These are phyloP conservation scores for Cryptococcus depauperatus DNA, from an alignment of 1,284 basidiomycete genomes.

Conservation along the genomic window DNA sequence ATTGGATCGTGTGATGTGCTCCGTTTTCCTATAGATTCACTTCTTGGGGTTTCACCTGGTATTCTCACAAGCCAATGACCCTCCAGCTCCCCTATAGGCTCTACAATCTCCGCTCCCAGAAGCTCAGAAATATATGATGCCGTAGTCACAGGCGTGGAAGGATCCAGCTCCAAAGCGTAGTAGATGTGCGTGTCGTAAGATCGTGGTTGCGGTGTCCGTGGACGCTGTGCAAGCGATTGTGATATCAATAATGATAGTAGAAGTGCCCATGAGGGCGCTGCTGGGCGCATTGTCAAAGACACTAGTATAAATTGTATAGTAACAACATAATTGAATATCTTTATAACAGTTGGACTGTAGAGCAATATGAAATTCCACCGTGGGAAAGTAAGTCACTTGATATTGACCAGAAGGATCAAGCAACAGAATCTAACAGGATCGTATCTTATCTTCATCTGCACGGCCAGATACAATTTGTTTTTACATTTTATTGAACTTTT, in stretches of 20 bases:
- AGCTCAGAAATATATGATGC: constrained; percentile 48
- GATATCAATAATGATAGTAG: constrained; percentile 14
- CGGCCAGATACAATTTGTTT: too few species aligned
- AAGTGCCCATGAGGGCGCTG: constrained; percentile 11
- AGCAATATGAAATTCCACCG: too few species aligned
- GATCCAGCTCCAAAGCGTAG: constrained; percentile 42
- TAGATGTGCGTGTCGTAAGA: constrained; percentile 76
- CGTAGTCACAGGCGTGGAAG: constrained; percentile 51
- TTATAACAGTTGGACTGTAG: neutral
- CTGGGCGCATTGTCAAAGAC: constrained; percentile 15
- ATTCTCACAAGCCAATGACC: constrained; percentile 80
- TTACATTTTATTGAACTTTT: too few species aligned
- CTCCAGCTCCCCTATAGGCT: constrained; percentile 73
- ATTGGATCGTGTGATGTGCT: constrained; percentile 20
- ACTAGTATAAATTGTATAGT: too few species aligned
- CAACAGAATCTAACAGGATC: too few species aligned
- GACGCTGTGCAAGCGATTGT: constrained; percentile 4
- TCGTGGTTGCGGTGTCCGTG: constrained; percentile 22
- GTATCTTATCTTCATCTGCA: too few species aligned
- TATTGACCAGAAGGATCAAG: too few species aligned
- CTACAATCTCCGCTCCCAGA: constrained; percentile 77
- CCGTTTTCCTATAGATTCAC: constrained; percentile 10
- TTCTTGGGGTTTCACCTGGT: constrained; percentile 8
- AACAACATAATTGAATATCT: too few species aligned
- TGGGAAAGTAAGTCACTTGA: too few species aligned